Evolutionary conservation across 129 eudicot genomes (phyloP).

Genomic region (Gnaphalium uliginosum): DNA sequence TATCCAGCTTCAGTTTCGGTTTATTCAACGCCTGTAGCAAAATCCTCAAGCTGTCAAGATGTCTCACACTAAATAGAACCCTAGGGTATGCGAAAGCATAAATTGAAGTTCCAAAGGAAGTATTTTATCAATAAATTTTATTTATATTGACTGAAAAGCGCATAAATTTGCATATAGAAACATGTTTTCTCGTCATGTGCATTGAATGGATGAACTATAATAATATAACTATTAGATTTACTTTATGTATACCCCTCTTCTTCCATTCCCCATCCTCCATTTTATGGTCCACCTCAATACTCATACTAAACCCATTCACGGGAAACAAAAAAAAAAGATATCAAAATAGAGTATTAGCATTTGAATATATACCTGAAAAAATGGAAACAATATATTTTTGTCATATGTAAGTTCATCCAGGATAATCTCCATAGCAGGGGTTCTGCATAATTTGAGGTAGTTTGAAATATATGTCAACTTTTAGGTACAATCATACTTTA

Average conservation of each 20-base stretch:
- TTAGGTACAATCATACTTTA: not conserved
- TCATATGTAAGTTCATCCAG: slow-evolving; percentile 78
- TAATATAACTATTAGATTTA: too few relatives aligned
- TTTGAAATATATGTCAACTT: not conserved
- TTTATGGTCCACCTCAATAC: not conserved
- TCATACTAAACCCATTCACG: not conserved
- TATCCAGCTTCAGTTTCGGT: slow-evolving; percentile 67
- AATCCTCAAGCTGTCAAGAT: slow-evolving; percentile 16
- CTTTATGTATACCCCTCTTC: too few relatives aligned
- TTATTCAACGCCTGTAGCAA: slow-evolving; percentile 67
- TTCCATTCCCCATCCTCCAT: not conserved
- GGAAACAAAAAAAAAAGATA: slow-evolving; percentile 3
- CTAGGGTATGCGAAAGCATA: not conserved
- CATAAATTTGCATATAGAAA: not conserved
- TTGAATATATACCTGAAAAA: slow-evolving; percentile 56
- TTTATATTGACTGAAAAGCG: not conserved
- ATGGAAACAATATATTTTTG: slow-evolving; percentile 53
- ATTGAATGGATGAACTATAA: not conserved
- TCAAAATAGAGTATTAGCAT: not conserved
- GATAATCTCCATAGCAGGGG: slow-evolving; percentile 69
- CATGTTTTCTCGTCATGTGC: not conserved
- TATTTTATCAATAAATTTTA: not conserved
- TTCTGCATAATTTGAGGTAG: slow-evolving; percentile 47
- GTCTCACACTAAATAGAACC: not conserved
- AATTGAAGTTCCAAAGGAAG: not conserved